phyloP scores from a whole-genome alignment of 352 stramenopile species.

The Pythium aquatile region DNA sequence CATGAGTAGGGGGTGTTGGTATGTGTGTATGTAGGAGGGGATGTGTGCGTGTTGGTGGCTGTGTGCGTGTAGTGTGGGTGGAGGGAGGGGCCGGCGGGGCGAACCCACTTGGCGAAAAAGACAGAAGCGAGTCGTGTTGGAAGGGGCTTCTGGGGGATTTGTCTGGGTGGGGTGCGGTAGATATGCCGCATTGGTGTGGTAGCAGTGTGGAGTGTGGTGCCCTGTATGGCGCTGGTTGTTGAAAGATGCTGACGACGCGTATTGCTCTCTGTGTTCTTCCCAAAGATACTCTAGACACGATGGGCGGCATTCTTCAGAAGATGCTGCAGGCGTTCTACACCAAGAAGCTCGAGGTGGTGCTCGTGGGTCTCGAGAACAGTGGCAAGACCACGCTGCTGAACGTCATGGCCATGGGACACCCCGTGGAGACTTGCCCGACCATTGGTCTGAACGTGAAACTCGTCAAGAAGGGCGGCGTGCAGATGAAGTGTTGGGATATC shows the following conservation, averaged over 20 bases:
- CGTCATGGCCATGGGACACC: slow-evolving; percentile 94
- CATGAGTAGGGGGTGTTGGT: background rate
- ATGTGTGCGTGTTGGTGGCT: background rate
- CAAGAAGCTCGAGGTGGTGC: slow-evolving; percentile 96
- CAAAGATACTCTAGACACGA: slow-evolving; percentile 36
- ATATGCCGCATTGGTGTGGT: background rate
- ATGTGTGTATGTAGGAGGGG: too few relatives aligned
- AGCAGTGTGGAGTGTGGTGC: background rate
- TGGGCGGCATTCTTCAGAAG: slow-evolving; percentile 93
- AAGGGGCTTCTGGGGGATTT: background rate
- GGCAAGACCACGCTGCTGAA: slow-evolving; percentile 96
- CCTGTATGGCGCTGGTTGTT: background rate
- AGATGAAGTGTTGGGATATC: slow-evolving; percentile 99
- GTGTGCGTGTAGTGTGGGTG: background rate
- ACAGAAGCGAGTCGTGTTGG: slow-evolving; percentile 1
- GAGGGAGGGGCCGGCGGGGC: background rate
- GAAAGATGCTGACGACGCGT: slow-evolving; percentile 9
- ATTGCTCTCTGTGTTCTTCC: background rate
- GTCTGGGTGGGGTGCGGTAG: background rate
- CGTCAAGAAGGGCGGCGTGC: slow-evolving; percentile 93
- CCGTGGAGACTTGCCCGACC: slow-evolving; percentile 96
- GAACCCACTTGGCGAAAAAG: slow-evolving; percentile 1
- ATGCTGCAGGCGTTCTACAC: slow-evolving; percentile 96
- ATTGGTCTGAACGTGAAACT: slow-evolving; percentile 98
- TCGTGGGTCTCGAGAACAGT: slow-evolving; percentile 97